phyloP scores from a whole-genome alignment of 805 yeast genomes.

The Wickerhamomyces chaumierensis region DNA sequence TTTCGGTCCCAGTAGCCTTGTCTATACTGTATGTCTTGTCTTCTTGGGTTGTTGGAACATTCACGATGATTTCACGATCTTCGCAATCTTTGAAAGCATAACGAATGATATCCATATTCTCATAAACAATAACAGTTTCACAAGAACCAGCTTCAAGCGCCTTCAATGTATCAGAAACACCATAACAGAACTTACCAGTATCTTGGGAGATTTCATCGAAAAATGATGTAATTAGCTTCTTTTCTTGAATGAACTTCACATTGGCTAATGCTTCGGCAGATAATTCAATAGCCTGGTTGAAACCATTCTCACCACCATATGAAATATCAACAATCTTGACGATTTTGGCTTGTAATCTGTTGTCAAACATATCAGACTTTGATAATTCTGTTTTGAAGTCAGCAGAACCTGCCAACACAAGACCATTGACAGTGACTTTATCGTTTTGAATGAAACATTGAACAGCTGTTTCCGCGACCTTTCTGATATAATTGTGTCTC shows the following conservation, averaged over 20 bases:
- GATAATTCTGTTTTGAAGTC: constrained; percentile 94
- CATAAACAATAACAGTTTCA: constrained; percentile 86
- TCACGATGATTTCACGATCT: constrained; percentile 64
- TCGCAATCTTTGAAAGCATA: constrained; percentile 77
- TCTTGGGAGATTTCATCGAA: constrained; percentile 97
- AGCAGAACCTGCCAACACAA: constrained; percentile 97
- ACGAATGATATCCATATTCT: constrained; percentile 78
- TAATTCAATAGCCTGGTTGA: constrained; percentile 97
- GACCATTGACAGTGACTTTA: constrained; percentile 88
- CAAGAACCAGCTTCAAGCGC: constrained; percentile 95
- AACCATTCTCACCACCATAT: constrained; percentile 99
- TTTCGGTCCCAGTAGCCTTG: constrained; percentile 79
- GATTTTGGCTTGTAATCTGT: constrained; percentile 77
- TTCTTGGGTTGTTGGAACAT: constrained; percentile 60
- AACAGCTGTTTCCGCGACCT: constrained; percentile 96
- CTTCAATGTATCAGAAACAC: constrained; percentile 91
- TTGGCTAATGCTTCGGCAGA: constrained; percentile 95
- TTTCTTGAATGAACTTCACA: constrained; percentile 96
- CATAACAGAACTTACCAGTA: constrained; percentile 95
- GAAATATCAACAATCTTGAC: constrained; percentile 93
- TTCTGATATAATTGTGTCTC: constrained; percentile 96
- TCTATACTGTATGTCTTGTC: constrained; percentile 72
- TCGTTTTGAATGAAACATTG: constrained; percentile 93
- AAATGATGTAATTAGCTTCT: constrained; percentile 83
- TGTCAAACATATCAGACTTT: constrained; percentile 87